These are phyloP conservation scores for Gossypium rotundifolium DNA, from an alignment of 345 rosid genomes.

Conservation along the genomic window DNA sequence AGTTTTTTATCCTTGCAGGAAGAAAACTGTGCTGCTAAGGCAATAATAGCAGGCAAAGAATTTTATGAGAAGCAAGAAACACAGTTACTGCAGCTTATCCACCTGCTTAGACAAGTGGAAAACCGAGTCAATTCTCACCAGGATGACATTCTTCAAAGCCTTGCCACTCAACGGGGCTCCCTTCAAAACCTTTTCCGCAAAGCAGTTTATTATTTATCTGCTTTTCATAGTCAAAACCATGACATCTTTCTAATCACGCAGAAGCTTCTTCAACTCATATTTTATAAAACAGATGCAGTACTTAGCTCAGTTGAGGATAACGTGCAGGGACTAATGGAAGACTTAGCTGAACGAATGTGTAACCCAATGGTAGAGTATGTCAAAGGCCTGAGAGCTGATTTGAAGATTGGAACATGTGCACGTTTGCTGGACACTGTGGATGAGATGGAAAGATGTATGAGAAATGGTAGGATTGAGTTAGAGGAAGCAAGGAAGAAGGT, in stretches of 20 bases:
- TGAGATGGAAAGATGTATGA: constrained; percentile 41
- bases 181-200: constrained; percentile 38
- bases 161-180: constrained; percentile 27
- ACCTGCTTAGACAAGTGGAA: constrained; percentile 45
- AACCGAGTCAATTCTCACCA: constrained; percentile 35
- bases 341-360: constrained; percentile 43
- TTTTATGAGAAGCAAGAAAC: constrained; percentile 37
- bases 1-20: constrained; percentile 26
- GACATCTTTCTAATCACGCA: constrained; percentile 29
- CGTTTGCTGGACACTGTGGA: constrained; percentile 35
- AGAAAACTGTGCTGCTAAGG: constrained; percentile 32
- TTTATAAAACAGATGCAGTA: constrained; percentile 28
- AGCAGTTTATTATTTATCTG: constrained; percentile 21
- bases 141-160: constrained; percentile 32
- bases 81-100: constrained; percentile 39
- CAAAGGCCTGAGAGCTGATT: constrained; percentile 38
- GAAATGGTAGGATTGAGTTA: constrained; percentile 35
- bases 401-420: constrained; percentile 39
- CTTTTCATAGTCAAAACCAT: constrained; percentile 30
- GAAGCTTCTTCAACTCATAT: constrained; percentile 38
- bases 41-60: constrained; percentile 33
- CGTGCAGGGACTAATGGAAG: constrained; percentile 39
- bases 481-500: constrained; percentile 41
- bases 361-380: constrained; percentile 51
- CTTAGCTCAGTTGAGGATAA: constrained; percentile 46